phyloP scores from a whole-genome alignment of 208 protist species.

The Leishmania braziliensis region DNA sequence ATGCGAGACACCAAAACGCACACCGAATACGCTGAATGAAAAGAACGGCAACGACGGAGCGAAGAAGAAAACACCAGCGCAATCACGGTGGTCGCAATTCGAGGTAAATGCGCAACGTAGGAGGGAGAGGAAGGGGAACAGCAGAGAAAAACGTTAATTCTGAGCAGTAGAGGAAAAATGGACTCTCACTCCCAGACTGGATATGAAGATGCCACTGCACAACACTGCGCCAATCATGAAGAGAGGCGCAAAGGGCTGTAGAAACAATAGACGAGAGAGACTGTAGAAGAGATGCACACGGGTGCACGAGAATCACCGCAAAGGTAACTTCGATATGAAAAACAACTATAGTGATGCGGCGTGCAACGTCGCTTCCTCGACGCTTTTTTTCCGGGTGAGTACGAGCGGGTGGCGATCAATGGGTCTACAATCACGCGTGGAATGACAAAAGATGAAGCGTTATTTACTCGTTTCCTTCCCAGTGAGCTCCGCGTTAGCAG shows the following conservation, averaged over 20 bases:
- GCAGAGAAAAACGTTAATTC: neutral
- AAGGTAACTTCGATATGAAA: neutral
- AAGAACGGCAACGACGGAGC: neutral
- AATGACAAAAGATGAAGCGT: neutral
- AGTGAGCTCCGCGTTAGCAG: neutral
- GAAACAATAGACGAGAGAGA: neutral
- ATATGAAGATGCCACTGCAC: neutral
- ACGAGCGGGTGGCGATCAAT: neutral
- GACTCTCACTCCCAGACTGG: neutral
- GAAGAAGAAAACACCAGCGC: neutral
- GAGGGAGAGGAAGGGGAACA: neutral
- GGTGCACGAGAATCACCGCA: neutral
- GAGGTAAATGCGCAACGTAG: neutral
- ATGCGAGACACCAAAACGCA: neutral
- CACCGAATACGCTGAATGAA: neutral
- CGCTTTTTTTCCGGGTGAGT: neutral
- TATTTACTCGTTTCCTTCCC: neutral
- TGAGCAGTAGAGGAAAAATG: no score
- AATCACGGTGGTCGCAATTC: neutral
- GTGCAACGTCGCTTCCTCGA: neutral
- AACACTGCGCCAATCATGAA: neutral
- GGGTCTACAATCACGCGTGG: neutral
- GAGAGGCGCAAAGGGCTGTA: neutral
- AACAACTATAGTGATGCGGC: neutral
- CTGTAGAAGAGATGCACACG: neutral